Evolutionary conservation across 2,329 filamentous ascomycete species (phyloP), one percentile per base, ranked within the genome.

Genomic region (Huntiella moniliformis): DNA sequence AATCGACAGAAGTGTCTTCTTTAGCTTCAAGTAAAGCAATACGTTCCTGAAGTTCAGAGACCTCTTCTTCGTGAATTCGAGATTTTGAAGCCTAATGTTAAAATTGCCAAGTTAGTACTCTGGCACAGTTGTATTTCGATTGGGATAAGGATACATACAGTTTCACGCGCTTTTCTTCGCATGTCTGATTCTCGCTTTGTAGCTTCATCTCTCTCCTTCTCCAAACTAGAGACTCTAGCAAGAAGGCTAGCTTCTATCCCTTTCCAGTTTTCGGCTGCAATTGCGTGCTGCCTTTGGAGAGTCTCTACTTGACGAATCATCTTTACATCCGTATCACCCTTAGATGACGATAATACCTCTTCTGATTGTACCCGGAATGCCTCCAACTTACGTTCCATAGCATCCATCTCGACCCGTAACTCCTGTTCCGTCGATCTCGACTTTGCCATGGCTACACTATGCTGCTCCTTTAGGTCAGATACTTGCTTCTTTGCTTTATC

Each of bases 221-320:
- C 91, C 7, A 96, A 67, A 42, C 67, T 79, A 3, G 78, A 71
- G 8, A 91, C 71, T 48, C 87, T 75, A 16, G 83, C 76, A 43
- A 88, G 72, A 31, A 98, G 63, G 2, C 83, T 92, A 7, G 82
- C 75, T 60, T 98, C 88, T 51, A 98, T 92, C 1, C 86, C 84
- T 57, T 95, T 87, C 91, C 92, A 98, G 55, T 98, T 98, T 56
- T 93, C 85, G 53, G 84, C 91, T 1, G 91, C 91, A 46, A 92
- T 78, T 1, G 86, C 78, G 61, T 98, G 94, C 59, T 98, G 92
- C 5, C 83, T 91, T 61, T 98, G 91, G 34, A 98, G 64, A 1
- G 84, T 95, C 64, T 98, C 91, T 45, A 98, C 82, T 61, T 98
- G 92, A 36, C 91, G 77, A 38, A 96, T 67, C 36, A 96, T 68